A percentile compares a stretch with the other conserved stretches of the same genome.
Evolutionary conservation across 306 rosid genomes (phyloP).

Genomic region (Mimosa pudica): DNA sequence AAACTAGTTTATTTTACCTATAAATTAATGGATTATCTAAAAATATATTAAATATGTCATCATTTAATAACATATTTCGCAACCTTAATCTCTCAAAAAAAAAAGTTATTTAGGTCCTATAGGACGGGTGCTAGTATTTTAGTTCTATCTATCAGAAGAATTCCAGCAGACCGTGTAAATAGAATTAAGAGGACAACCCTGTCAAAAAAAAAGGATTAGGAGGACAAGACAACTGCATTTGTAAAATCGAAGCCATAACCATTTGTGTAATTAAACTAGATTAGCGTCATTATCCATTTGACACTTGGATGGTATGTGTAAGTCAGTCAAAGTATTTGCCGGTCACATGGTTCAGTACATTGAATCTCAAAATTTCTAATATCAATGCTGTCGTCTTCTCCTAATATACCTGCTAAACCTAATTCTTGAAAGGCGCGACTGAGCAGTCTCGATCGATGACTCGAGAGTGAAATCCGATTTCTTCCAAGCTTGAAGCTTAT

Average conservation of each 20-base stretch:
- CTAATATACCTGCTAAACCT: not conserved
- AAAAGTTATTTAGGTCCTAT: too few relatives aligned
- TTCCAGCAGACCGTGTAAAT: not conserved
- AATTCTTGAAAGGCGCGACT: slow-evolving; percentile 25
- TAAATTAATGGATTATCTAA: too few relatives aligned
- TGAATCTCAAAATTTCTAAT: not conserved
- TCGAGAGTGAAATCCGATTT: not conserved
- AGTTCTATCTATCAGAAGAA: not conserved
- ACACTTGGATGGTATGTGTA: not conserved
- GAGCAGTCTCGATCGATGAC: not conserved
- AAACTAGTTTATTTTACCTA: too few relatives aligned
- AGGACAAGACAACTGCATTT: not conserved
- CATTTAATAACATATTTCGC: too few relatives aligned
- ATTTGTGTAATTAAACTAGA: not conserved
- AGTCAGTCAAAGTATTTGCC: not conserved
- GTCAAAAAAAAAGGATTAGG: not conserved
- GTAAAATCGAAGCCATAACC: not conserved
- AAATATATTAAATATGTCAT: too few relatives aligned
- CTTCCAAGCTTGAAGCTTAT: not conserved
- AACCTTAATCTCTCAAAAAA: too few relatives aligned
- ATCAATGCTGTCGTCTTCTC: not conserved
- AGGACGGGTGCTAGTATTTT: not conserved
- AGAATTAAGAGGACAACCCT: not conserved
- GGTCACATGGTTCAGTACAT: slow-evolving; percentile 8
- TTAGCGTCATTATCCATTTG: not conserved